Base-by-base conservation (phyloP, 805 yeast species). In the Yueomyces sinensis region DNA sequence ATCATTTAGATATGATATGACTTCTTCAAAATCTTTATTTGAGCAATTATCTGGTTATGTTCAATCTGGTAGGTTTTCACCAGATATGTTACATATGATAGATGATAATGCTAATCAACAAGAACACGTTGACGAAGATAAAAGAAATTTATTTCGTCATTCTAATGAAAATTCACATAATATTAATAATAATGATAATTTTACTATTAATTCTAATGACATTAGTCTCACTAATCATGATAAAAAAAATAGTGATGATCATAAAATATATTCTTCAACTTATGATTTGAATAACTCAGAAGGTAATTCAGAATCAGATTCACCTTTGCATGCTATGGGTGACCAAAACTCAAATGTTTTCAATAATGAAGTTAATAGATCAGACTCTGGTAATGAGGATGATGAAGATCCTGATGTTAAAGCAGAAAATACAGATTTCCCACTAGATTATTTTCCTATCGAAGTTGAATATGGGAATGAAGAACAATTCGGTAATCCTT, bases 1-100 rank as follows among this genome's bases (percentile, higher is more conserved):
- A 29, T 76, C 87, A 2, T 83, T 89, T 59, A 56, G 64, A 29
- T 86, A 71, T 45, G 81, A 82, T 50, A 66, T 70, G 18, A 46
- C 34, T 14, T 43, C 49, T 3, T 42, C 44, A 3, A 46, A 52
- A 22, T 62, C 73, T 2, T 50, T 81, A 4, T 65, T 62, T 42
- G 74, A 69, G 6, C 91, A 81, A 47, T 50, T 81, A 15, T 25
- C 28, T 5, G 13, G 7, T 25, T n/a, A 25, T 25, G 28, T 25
- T n/a, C 13, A 25, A 25, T 25, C 27, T 13, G 16, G 14, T n/a
- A n/a, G 14, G 5, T 27, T 17, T 15, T 25, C 28, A 11, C 7
- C 14, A 25, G 13, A 5, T 18, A 6, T 19, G 17, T 19, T 30
- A 13, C 14, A 9, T 30, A 19, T 13, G 15, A 30, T 15, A 25